Evolutionary conservation across 441 rosid species (phyloP).

Genomic region (Adansonia grandidieri): DNA sequence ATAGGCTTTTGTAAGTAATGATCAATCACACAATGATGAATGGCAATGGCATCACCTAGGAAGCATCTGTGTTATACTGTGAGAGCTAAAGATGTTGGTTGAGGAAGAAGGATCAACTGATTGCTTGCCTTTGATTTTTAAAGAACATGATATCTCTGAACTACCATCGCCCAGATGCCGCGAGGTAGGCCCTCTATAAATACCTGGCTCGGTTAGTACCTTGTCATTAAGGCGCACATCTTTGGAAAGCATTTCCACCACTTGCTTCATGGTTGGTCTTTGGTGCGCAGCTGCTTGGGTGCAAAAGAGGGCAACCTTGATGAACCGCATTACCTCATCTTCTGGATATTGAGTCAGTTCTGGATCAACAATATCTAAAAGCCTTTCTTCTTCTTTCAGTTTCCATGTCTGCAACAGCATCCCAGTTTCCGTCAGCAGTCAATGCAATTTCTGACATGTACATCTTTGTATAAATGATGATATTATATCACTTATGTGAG

Average conservation of each 20-base stretch:
- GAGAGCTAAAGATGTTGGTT: constrained; percentile 27
- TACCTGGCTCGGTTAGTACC: constrained; percentile 69
- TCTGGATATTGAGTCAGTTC: constrained; percentile 60
- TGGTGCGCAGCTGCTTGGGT: constrained; percentile 68
- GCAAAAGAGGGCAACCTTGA: constrained; percentile 83
- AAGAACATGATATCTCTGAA: constrained; percentile 52
- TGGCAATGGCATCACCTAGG: constrained; percentile 55
- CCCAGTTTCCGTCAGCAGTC: constrained; percentile 16
- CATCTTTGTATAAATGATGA: neutral
- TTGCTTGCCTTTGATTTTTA: constrained; percentile 50
- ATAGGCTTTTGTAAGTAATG: neutral
- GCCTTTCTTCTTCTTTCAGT: constrained; percentile 67
- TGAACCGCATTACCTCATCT: constrained; percentile 66
- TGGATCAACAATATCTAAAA: constrained; percentile 71
- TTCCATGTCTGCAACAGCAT: constrained; percentile 77
- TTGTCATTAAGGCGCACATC: constrained; percentile 67
- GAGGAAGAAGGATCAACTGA: constrained; percentile 38
- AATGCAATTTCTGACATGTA: neutral
- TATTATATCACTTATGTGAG: neutral
- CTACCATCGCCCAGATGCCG: constrained; percentile 30
- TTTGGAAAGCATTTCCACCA: constrained; percentile 81
- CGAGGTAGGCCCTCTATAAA: constrained; percentile 44
- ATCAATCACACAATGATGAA: neutral
- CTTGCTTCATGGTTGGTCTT: constrained; percentile 87
- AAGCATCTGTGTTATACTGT: constrained; percentile 50